Conservation (phyloP, 169 alveolate genomes). For the Cryptosporidium felis region DNA sequence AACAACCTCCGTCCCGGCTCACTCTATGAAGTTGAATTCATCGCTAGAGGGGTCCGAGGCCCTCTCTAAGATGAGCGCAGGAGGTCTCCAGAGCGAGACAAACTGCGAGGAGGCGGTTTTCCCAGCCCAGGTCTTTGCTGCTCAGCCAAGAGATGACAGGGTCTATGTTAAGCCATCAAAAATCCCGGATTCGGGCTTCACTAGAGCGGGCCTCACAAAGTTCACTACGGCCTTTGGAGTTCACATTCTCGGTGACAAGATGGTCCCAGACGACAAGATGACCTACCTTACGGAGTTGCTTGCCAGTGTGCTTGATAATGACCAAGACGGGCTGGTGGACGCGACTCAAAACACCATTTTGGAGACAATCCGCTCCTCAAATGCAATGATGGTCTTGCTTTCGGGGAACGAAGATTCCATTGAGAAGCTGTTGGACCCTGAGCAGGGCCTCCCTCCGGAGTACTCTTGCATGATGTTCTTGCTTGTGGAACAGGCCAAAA, state of each 20-base stretch:
- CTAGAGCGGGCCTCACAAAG: conserved; percentile 65
- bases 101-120: conserved; percentile 38
- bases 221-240: conserved; percentile 60
- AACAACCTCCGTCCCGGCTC: too few relatives aligned
- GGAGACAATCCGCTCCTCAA: conserved; percentile 50
- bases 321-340: conserved; percentile 65
- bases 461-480: conserved; percentile 70
- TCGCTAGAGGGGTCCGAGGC: neutral
- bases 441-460: conserved; percentile 54
- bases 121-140: conserved; percentile 19
- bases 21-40: neutral
- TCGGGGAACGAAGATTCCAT: conserved; percentile 52
- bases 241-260: conserved; percentile 24
- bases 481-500: conserved; percentile 67
- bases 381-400: conserved; percentile 65
- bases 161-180: conserved; percentile 56
- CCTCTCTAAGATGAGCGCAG: too few relatives aligned
- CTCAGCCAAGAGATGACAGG: conserved; percentile 37
- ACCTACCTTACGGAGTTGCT: conserved; percentile 51
- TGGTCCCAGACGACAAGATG: conserved; percentile 54
- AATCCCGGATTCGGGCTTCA: conserved; percentile 60
- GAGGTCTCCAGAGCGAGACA: neutral
- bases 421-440: conserved; percentile 50
- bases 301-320: conserved; percentile 69
- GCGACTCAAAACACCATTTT: conserved; percentile 67